Evolutionary conservation across 805 yeast genomes (phyloP), one percentile per base, ranked within the genome.

Genomic region (Cyberlindnera meyerae): DNA sequence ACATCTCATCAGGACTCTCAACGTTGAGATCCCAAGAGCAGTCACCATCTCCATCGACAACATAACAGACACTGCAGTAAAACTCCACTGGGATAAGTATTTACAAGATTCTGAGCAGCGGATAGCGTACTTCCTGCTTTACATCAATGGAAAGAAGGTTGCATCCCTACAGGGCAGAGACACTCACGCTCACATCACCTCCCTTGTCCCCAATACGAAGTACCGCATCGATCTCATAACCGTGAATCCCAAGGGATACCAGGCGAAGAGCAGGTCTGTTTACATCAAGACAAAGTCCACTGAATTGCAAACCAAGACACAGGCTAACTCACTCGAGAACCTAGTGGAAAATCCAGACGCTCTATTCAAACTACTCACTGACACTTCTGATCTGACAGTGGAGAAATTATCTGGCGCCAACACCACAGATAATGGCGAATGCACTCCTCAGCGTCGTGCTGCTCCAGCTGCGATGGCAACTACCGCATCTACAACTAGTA

Each of bases 21-120:
- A 68, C 44, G 65, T 77, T 15, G 71, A 70, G 20, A 71, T 78
- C 24, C 85, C 85, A 4, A 70, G 66, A 37, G 62, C 73, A 7
- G 81, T 82, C 3, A 56, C 60, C 31, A 61, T 77, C 12, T 75
- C 79, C 33, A 66, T 78, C 6, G 82, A 76, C 48, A 66, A 69
- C 45, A 68, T 78, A 32, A 65, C 72, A 6, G 56, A 61, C 24
- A 49, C 58, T 8, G 58, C 71, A 18, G 70, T 75, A 26, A 66
- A 65, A 18, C 40, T 78, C 22, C 83, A 75, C 48, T 78, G 84
- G 82, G 79, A 73, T 47, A 16, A 55, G 49, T 34, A 54, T 29
- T 15, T 39, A 40, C 29, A 39, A 8, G 46, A 41, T 4, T 39
- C 40, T 9, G 49, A 41, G 7, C 62, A 65, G n/a, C 55, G 59